These are phyloP conservation scores for Crotalaria pallida DNA, from an alignment of 306 rosid species.

Conservation along the genomic window DNA sequence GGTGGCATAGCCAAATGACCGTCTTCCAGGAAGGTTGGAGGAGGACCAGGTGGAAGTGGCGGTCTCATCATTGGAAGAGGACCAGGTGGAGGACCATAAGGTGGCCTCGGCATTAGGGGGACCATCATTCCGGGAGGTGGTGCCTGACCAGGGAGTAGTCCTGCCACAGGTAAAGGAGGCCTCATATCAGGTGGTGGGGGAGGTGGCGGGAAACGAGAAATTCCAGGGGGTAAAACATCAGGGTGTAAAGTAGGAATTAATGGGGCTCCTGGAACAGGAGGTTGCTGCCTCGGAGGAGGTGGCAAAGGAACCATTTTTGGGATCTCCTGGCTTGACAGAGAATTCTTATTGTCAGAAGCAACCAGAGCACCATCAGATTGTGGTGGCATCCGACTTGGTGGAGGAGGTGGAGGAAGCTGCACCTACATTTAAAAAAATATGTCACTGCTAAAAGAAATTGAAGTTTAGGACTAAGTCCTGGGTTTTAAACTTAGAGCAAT, in stretches of 20 bases:
- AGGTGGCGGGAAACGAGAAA: conserved; percentile 72
- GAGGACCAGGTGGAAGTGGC: conserved; percentile 99
- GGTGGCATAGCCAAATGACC: conserved; percentile 39
- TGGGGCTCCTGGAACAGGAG: conserved; percentile 53
- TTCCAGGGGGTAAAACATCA: conserved; percentile 89
- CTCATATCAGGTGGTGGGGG: conserved; percentile 93
- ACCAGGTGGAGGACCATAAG: conserved; percentile 94
- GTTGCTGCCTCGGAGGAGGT: conserved; percentile 81
- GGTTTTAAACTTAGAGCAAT: conserved; percentile 7
- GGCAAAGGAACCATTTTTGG: conserved; percentile 69
- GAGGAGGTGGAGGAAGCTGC: conserved; percentile 89
- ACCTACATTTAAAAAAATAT: conserved; percentile 45
- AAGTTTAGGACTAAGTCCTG: not conserved
- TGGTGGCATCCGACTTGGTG: conserved; percentile 64
- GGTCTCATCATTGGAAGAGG: conserved; percentile 99
- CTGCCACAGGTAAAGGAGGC: conserved; percentile 57
- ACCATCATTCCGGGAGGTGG: conserved; percentile 84
- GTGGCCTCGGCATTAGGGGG: conserved; percentile 78
- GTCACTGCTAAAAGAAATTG: conserved; percentile 9
- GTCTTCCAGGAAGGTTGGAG: conserved; percentile 75
- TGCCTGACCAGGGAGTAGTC: conserved; percentile 70
- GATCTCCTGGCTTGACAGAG: conserved; percentile 51
- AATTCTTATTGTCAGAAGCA: conserved; percentile 42
- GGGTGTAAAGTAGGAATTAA: conserved; percentile 58
- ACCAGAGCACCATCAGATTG: conserved; percentile 50